Conservation (phyloP, 352 stramenopile genomes). For the Pythium utonaiense region DNA sequence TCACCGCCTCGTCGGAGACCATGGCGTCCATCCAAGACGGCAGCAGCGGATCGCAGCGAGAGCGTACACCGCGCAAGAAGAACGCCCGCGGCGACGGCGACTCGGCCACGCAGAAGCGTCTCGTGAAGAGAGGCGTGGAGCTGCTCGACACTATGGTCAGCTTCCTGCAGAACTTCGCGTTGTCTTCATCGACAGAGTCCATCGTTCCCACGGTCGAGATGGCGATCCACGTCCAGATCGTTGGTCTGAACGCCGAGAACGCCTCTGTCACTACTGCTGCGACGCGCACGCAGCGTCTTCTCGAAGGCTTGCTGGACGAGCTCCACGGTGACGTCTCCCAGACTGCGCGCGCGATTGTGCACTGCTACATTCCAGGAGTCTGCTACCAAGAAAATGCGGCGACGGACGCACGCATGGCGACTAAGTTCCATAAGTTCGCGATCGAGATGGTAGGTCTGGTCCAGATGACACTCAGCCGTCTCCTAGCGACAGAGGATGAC, state of each 20-base stretch:
- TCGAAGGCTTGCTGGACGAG: slow-evolving; percentile 25
- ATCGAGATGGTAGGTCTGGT: slow-evolving; percentile 48
- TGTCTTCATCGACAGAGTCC: slow-evolving; percentile 66
- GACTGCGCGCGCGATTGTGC: slow-evolving; percentile 54
- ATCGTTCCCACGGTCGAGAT: slow-evolving; percentile 73
- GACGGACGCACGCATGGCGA: slow-evolving; percentile 41
- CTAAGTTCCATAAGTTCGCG: slow-evolving; percentile 67
- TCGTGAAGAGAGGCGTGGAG: slow-evolving; percentile 50
- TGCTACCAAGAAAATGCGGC: slow-evolving; percentile 62
- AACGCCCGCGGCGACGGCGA: slow-evolving; percentile 4
- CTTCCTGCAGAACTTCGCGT: slow-evolving; percentile 58
- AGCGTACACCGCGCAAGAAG: slow-evolving; percentile 18
- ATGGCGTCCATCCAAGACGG: slow-evolving; percentile 13
- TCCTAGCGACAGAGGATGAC: slow-evolving; percentile 24
- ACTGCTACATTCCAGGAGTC: slow-evolving; percentile 70
- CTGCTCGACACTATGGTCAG: slow-evolving; percentile 53
- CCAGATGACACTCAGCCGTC: slow-evolving; percentile 23
- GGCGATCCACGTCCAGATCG: slow-evolving; percentile 58
- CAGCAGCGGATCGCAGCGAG: slow-evolving; percentile 7
- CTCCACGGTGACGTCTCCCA: slow-evolving; percentile 51
- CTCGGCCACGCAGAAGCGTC: slow-evolving; percentile 25
- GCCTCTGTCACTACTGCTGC: slow-evolving; percentile 26
- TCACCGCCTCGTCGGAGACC: slow-evolving; percentile 11
- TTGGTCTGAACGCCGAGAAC: slow-evolving; percentile 31
- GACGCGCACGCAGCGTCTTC: slow-evolving; percentile 15